phyloP scores from a whole-genome alignment of 192 early-diverging fungal genomes.

The Jimgerdemannia flammicorona region DNA sequence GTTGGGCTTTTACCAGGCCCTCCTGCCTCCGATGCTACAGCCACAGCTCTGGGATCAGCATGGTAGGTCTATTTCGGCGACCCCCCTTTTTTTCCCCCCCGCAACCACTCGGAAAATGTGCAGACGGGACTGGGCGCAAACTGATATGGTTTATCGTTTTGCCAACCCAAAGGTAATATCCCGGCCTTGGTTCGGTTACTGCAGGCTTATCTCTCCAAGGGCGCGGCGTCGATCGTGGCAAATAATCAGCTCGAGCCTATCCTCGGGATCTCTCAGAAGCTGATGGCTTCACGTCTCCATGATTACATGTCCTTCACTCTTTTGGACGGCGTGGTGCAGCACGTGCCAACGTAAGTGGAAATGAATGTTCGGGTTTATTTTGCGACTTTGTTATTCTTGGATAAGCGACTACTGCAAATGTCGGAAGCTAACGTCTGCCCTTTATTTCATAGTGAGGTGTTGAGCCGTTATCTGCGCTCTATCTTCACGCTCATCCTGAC shows the following conservation, averaged over 20 bases:
- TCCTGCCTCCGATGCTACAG: conserved; percentile 76
- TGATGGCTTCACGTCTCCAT: conserved; percentile 78
- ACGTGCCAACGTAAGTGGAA: conserved; percentile 66
- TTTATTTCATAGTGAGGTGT: conserved; percentile 16
- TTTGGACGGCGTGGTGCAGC: conserved; percentile 70
- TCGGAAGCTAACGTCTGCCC: too few relatives aligned
- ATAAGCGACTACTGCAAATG: too few relatives aligned
- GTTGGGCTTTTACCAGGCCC: conserved; percentile 64
- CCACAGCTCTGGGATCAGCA: conserved; percentile 81
- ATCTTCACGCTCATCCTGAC: conserved; percentile 41
- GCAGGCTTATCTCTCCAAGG: conserved; percentile 80
- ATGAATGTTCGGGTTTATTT: too few relatives aligned
- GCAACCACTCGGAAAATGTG: too few relatives aligned
- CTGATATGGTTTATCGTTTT: not conserved
- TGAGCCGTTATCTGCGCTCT: conserved; percentile 44
- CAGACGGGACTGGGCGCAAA: not conserved
- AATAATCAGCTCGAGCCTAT: conserved; percentile 74
- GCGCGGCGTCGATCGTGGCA: conserved; percentile 62
- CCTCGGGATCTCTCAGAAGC: conserved; percentile 85
- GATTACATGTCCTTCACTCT: conserved; percentile 87
- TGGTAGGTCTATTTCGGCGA: not conserved
- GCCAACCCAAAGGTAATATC: conserved; percentile 63
- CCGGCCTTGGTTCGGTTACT: conserved; percentile 91
- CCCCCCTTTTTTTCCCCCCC: too few relatives aligned
- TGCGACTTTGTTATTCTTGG: too few relatives aligned